A percentile compares a stretch with the other conserved stretches of the same genome.
Conservation (phyloP, 139 green algal species). For the Coelastrella sp. region DNA sequence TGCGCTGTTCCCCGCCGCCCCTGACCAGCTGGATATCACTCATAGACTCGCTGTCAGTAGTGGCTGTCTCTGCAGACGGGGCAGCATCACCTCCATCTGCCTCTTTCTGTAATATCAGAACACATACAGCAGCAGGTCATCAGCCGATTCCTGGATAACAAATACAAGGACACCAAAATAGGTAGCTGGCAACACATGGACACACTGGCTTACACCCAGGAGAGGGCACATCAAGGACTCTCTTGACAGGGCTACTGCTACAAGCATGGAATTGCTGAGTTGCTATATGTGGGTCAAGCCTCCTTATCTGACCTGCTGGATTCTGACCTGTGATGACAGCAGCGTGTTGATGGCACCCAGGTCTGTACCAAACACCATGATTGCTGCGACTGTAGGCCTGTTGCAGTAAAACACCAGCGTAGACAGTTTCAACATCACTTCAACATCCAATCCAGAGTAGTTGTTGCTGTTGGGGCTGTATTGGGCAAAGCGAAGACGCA, state of each 20-base stretch:
- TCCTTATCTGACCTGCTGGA: background rate
- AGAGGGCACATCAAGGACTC: no score
- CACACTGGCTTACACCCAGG: no score
- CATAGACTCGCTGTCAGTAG: constrained; percentile 42
- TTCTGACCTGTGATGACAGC: constrained; percentile 29
- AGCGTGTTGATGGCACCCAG: constrained; percentile 56
- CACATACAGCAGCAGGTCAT: no score
- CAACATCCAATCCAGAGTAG: constrained; percentile 71
- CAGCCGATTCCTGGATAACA: no score
- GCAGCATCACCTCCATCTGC: background rate
- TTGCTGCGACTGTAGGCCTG: constrained; percentile 86
- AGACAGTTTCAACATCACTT: constrained; percentile 77
- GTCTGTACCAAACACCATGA: constrained; percentile 88
- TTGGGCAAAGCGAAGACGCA: constrained; percentile 61
- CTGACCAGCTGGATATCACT: constrained; percentile 47
- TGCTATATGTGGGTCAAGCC: no score
- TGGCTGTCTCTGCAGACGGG: constrained; percentile 4
- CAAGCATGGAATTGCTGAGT: no score
- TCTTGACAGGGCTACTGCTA: no score
- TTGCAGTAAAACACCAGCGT: constrained; percentile 86
- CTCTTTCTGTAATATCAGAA: background rate
- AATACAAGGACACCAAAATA: no score
- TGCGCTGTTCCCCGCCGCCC: constrained; percentile 42
- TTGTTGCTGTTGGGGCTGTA: constrained; percentile 53
- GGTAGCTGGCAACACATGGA: no score